Evolutionary conservation across 345 rosid genomes (phyloP).

Genomic region (Citrus unshiu): DNA sequence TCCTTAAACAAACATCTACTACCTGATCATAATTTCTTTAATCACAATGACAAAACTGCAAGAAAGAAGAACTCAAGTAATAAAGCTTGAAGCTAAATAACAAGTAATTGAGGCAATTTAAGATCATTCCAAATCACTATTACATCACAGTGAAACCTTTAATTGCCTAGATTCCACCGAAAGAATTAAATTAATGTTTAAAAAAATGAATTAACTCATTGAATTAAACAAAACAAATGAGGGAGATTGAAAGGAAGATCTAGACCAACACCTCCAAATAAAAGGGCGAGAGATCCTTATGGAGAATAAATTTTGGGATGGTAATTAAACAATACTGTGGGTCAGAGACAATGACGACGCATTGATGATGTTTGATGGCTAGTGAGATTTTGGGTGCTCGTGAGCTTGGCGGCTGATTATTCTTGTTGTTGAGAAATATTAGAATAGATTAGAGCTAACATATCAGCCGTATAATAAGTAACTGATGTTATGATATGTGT

Average conservation of each 20-base stretch:
- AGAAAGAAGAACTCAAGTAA: neutral
- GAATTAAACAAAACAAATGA: constrained; percentile 18
- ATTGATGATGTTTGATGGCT: too few relatives aligned
- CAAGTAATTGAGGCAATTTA: neutral
- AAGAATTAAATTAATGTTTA: neutral
- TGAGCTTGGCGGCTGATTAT: too few relatives aligned
- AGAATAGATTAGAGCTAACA: too few relatives aligned
- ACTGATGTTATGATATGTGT: too few relatives aligned
- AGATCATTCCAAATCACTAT: constrained; percentile 12
- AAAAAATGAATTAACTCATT: constrained; percentile 14
- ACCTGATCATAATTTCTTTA: neutral
- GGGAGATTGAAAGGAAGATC: constrained; percentile 10
- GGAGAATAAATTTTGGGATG: constrained; percentile 31
- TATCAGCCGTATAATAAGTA: too few relatives aligned
- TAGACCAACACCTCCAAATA: constrained; percentile 15
- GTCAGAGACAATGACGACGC: too few relatives aligned
- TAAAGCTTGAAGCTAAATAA: neutral
- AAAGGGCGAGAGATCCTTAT: constrained; percentile 31
- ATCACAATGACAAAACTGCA: neutral
- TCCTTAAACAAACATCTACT: neutral
- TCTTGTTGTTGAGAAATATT: too few relatives aligned
- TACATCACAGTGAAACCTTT: constrained; percentile 9
- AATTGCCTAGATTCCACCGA: constrained; percentile 11
- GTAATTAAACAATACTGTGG: constrained; percentile 15
- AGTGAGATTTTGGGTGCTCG: too few relatives aligned